These are phyloP conservation scores for Phyllosticta capitalensis DNA, from an alignment of 2,329 filamentous ascomycete species.

Conservation along the genomic window DNA sequence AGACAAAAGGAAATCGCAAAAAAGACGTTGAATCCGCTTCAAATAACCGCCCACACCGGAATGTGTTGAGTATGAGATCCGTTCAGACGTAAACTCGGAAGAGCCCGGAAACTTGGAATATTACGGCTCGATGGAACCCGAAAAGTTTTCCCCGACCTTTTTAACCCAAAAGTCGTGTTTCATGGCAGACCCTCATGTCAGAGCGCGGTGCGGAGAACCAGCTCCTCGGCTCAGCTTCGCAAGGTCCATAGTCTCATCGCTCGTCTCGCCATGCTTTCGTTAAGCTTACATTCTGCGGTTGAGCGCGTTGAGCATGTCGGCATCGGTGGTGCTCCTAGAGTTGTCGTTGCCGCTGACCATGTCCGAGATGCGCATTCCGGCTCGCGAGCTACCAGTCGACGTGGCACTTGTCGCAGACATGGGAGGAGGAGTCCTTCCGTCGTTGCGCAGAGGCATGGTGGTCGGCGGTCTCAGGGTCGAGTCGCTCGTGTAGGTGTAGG, in stretches of 20 bases:
- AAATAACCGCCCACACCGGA: not conserved
- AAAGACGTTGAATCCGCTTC: not conserved
- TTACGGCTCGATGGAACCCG: not conserved
- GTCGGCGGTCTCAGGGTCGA: constrained; percentile 22
- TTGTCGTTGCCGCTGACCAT: constrained; percentile 25
- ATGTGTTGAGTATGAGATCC: not conserved
- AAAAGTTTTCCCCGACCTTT: constrained; percentile 7
- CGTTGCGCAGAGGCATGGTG: constrained; percentile 22
- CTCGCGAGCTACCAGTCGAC: constrained; percentile 6
- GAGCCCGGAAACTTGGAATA: not conserved
- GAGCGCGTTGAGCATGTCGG: constrained; percentile 34
- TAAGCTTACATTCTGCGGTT: constrained; percentile 23
- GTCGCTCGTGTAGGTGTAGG: constrained; percentile 20
- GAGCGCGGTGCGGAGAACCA: constrained; percentile 8
- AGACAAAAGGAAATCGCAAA: too few relatives aligned
- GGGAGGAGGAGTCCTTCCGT: constrained; percentile 27
- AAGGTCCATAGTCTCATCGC: constrained; percentile 6
- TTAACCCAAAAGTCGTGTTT: constrained; percentile 9
- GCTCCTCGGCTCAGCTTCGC: constrained; percentile 7
- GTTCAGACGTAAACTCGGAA: not conserved
- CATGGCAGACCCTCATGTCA: constrained; percentile 6
- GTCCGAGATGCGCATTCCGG: constrained; percentile 34
- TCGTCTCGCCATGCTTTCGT: constrained; percentile 9
- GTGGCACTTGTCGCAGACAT: constrained; percentile 21
- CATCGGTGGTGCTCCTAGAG: constrained; percentile 32